Percentiles rank a stretch among this genome's conserved stretches.
Conservation (phyloP, 164 flowering plant species). For the Piper longum region DNA sequence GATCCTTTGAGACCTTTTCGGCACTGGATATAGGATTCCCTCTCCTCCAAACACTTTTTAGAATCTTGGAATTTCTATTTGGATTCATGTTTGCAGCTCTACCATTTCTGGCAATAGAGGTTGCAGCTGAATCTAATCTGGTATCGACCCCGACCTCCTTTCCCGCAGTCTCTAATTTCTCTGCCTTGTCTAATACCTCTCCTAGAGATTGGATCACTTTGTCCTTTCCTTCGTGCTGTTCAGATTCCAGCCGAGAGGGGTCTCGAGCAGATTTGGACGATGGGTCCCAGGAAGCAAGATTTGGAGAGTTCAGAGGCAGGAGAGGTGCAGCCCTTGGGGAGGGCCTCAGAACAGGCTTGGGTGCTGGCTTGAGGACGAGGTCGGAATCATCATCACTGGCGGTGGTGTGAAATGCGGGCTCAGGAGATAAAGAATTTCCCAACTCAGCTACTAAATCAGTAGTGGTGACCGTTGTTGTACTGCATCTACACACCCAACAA, state of each 20-base stretch:
- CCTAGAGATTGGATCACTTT: slow-evolving; percentile 72
- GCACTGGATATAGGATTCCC: slow-evolving; percentile 56
- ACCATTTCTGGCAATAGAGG: slow-evolving; percentile 11
- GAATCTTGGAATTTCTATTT: slow-evolving; percentile 29
- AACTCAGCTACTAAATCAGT: slow-evolving; percentile 51
- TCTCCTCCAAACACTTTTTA: slow-evolving; percentile 87
- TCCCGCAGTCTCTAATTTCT: slow-evolving; percentile 43
- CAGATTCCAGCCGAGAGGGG: slow-evolving; percentile 13
- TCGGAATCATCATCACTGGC: slow-evolving; percentile 31
- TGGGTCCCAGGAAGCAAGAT: background rate
- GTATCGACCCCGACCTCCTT: slow-evolving; percentile 15
- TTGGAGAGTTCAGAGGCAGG: slow-evolving; percentile 7
- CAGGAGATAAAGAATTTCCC: slow-evolving; percentile 37
- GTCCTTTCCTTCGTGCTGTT: slow-evolving; percentile 34
- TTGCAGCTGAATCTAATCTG: slow-evolving; percentile 17
- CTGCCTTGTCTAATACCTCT: slow-evolving; percentile 85
- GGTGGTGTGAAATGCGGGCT: slow-evolving; percentile 29
- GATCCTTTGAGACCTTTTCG: slow-evolving; percentile 37
- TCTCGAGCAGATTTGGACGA: slow-evolving; percentile 3
- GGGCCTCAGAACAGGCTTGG: slow-evolving; percentile 52
- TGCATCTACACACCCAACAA: slow-evolving; percentile 41
- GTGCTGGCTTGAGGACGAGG: slow-evolving; percentile 53
- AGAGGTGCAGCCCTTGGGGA: slow-evolving; percentile 17
- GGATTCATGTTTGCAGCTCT: slow-evolving; percentile 13
- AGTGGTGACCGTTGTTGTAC: slow-evolving; percentile 26